These are phyloP conservation scores for Penicillium sp. DNA, from an alignment of 2,329 filamentous ascomycete genomes.

Conservation along the genomic window DNA sequence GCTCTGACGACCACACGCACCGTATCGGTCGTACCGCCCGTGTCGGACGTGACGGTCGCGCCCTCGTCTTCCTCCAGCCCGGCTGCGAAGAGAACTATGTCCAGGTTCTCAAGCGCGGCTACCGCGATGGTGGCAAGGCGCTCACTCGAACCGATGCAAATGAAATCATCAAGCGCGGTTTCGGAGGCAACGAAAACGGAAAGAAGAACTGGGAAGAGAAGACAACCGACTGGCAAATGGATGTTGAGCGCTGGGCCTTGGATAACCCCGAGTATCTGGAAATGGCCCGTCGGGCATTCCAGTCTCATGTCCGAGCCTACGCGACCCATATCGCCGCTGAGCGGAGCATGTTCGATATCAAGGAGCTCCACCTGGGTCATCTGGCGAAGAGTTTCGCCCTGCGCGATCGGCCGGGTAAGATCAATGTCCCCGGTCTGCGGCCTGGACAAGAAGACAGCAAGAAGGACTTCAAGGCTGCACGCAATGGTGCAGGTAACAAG, in stretches of 20 bases:
- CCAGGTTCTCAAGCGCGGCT: slow-evolving; percentile 70
- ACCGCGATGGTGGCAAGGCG: slow-evolving; percentile 64
- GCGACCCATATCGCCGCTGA: slow-evolving; percentile 89
- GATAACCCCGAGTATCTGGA: slow-evolving; percentile 71
- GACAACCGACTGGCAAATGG: slow-evolving; percentile 68
- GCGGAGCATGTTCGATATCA: slow-evolving; percentile 86
- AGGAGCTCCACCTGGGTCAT: slow-evolving; percentile 86
- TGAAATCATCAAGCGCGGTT: slow-evolving; percentile 68
- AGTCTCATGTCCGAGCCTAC: slow-evolving; percentile 91
- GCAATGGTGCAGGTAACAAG: slow-evolving; percentile 40
- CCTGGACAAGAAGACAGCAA: slow-evolving; percentile 50
- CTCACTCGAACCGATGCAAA: slow-evolving; percentile 65
- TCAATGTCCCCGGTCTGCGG: slow-evolving; percentile 58
- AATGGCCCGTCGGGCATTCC: slow-evolving; percentile 80
- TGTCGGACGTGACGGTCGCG: slow-evolving; percentile 83
- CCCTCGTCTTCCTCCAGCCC: slow-evolving; percentile 85
- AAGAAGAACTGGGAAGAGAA: slow-evolving; percentile 64
- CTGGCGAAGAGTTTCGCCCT: slow-evolving; percentile 90
- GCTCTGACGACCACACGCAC: slow-evolving; percentile 89
- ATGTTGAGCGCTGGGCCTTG: slow-evolving; percentile 66
- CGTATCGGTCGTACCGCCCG: slow-evolving; percentile 92
- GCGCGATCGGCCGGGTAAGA: slow-evolving; percentile 82
- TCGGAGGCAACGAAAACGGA: slow-evolving; percentile 48
- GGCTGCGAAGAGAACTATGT: slow-evolving; percentile 93
- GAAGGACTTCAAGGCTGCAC: slow-evolving; percentile 50